Conservation (phyloP, 2,329 filamentous ascomycete species). For the Botrytis paeoniae region DNA sequence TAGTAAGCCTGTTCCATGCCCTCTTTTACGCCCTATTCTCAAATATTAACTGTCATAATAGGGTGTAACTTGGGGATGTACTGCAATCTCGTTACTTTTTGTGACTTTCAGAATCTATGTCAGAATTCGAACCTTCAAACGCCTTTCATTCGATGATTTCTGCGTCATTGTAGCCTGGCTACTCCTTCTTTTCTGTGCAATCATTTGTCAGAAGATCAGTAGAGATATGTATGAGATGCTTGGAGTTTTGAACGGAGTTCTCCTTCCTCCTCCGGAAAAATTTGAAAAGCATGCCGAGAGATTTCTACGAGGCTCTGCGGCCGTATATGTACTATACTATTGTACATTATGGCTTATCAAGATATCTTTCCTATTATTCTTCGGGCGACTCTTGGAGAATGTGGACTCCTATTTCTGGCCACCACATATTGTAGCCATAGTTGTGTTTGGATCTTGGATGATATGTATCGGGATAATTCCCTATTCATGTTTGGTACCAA, state of each 20-base stretch:
- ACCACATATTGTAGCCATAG: not conserved
- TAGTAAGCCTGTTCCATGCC: not conserved
- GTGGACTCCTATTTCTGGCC: not conserved
- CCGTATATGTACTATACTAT: not conserved
- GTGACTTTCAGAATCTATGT: not conserved
- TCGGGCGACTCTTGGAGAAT: not conserved
- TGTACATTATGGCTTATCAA: not conserved
- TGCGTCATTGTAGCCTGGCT: not conserved
- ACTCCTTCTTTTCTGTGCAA: not conserved
- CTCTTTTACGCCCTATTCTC: not conserved
- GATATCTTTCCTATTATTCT: not conserved
- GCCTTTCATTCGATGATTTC: not conserved
- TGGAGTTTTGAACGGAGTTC: not conserved
- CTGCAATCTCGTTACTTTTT: not conserved
- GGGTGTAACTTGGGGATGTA: not conserved
- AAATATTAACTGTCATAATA: not conserved
- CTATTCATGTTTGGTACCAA: not conserved
- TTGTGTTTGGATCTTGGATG: not conserved
- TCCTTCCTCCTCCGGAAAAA: not conserved
- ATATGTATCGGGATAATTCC: not conserved
- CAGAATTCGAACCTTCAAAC: not conserved
- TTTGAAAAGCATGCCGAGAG: not conserved
- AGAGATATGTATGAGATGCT: not conserved
- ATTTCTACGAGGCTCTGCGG: not conserved
- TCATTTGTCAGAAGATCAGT: not conserved